These are phyloP conservation scores for Kodamaea kaohsiungensis DNA, from an alignment of 805 yeast species.

Conservation along the genomic window DNA sequence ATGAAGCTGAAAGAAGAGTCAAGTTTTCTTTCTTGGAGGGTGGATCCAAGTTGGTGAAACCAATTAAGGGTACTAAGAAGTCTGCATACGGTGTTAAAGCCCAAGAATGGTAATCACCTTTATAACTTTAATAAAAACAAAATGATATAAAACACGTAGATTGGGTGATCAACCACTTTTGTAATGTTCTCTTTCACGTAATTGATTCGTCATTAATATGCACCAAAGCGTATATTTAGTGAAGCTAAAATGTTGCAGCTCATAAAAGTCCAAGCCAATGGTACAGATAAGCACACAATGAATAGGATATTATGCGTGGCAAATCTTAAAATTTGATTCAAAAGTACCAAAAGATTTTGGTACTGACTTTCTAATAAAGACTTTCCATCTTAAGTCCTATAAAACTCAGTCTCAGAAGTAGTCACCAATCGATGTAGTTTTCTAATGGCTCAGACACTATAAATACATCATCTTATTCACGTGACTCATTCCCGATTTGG, in stretches of 20 bases:
- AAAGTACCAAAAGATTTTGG: too few relatives aligned
- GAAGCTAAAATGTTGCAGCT: too few relatives aligned
- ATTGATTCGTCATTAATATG: too few relatives aligned
- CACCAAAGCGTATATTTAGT: too few relatives aligned
- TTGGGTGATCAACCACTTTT: background rate
- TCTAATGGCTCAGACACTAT: too few relatives aligned
- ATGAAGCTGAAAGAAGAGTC: constrained; percentile 74
- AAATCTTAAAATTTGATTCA: too few relatives aligned
- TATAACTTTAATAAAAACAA: background rate
- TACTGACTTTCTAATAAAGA: too few relatives aligned
- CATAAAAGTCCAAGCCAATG: background rate
- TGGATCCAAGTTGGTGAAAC: constrained; percentile 69
- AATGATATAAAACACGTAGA: background rate
- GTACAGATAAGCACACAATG: too few relatives aligned
- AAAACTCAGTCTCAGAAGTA: too few relatives aligned
- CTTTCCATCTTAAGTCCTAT: too few relatives aligned
- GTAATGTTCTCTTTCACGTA: background rate
- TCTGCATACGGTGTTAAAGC: constrained; percentile 64
- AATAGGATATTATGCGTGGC: too few relatives aligned
- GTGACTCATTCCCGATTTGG: background rate
- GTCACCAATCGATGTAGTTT: background rate
- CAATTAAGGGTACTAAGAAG: constrained; percentile 68
- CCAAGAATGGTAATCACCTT: constrained; percentile 64
- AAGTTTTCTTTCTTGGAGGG: constrained; percentile 92
- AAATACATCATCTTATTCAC: too few relatives aligned